Percentiles rank a stretch among this genome's conserved stretches.
Evolutionary conservation across 768 basidiomycete species (phyloP).

Genomic region (Boletus speciosus): DNA sequence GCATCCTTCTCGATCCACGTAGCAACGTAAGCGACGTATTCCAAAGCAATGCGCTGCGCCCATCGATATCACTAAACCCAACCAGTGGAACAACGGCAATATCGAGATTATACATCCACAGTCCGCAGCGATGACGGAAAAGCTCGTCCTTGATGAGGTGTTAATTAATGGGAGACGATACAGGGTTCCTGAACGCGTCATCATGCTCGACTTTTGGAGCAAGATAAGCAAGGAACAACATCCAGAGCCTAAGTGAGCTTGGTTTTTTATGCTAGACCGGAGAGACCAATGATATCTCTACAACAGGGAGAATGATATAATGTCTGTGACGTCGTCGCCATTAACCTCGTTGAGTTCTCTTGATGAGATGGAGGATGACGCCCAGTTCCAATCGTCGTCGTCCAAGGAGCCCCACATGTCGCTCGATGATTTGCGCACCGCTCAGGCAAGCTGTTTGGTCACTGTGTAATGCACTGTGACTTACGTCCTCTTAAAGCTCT

Average conservation of each 20-base stretch:
- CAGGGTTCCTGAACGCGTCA: conserved; percentile 86
- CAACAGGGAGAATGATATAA: conserved; percentile 23
- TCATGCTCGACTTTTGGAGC: conserved; percentile 95
- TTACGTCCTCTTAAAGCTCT: conserved; percentile 30
- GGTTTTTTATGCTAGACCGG: not conserved
- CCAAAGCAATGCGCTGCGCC: conserved; percentile 65
- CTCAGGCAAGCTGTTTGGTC: conserved; percentile 44
- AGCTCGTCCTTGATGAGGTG: conserved; percentile 72
- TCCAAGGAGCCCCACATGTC: conserved; percentile 29
- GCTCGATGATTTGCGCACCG: conserved; percentile 53
- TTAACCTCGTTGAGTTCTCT: conserved; percentile 72
- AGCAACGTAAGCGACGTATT: conserved; percentile 80
- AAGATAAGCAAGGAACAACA: conserved; percentile 55
- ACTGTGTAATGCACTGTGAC: conserved; percentile 4
- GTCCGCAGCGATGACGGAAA: conserved; percentile 41
- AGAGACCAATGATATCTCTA: not conserved
- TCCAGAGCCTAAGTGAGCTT: conserved; percentile 41
- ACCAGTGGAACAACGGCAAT: conserved; percentile 86
- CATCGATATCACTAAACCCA: conserved; percentile 72
- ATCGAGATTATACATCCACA: conserved; percentile 81
- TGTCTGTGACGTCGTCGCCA: conserved; percentile 65
- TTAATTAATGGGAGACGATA: conserved; percentile 87
- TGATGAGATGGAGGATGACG: conserved; percentile 50
- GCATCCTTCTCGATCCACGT: conserved; percentile 12
- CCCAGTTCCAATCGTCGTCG: conserved; percentile 21